Percentiles rank a stretch among this genome's conserved stretches.
Conservation (phyloP, 306 rosid species). For the Carpinus fangiana region DNA sequence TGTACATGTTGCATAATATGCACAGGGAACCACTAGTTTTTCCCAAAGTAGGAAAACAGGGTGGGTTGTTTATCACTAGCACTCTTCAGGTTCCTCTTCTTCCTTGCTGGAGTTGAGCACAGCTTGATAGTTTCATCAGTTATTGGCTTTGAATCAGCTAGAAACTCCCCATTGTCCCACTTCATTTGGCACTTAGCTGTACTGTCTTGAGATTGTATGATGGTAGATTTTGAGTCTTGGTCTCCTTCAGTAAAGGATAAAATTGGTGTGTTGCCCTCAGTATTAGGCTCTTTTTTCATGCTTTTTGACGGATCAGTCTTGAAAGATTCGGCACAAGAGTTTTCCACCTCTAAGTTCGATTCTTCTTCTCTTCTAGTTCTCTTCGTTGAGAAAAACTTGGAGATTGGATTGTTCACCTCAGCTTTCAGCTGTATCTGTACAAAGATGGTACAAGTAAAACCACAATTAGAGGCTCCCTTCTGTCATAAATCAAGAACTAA, state of each 20-base stretch:
- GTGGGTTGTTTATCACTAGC: slow-evolving; percentile 61
- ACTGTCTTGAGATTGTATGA: slow-evolving; percentile 24
- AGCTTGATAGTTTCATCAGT: slow-evolving; percentile 26
- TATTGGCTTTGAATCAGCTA: slow-evolving; percentile 42
- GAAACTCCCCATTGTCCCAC: slow-evolving; percentile 51
- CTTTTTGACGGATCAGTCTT: slow-evolving; percentile 36
- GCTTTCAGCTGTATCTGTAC: slow-evolving; percentile 65
- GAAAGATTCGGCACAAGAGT: slow-evolving; percentile 14
- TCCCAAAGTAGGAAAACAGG: slow-evolving; percentile 69
- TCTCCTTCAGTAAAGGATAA: slow-evolving; percentile 29
- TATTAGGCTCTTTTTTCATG: slow-evolving; percentile 36
- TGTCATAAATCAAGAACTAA: slow-evolving; percentile 2
- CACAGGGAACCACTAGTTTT: slow-evolving; percentile 36
- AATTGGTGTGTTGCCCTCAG: background rate
- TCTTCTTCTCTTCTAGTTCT: slow-evolving; percentile 37
- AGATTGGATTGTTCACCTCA: slow-evolving; percentile 53
- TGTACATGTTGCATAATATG: background rate
- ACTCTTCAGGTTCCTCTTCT: slow-evolving; percentile 51
- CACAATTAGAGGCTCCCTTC: slow-evolving; percentile 9
- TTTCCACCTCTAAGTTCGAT: slow-evolving; percentile 30
- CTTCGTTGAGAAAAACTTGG: slow-evolving; percentile 62
- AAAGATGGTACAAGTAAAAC: slow-evolving; percentile 21
- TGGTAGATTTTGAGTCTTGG: slow-evolving; percentile 30
- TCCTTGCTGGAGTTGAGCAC: slow-evolving; percentile 48
- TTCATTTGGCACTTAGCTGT: slow-evolving; percentile 40